Conservation (phyloP, 1,284 basidiomycete genomes). For the Cryptococcus sp. region DNA sequence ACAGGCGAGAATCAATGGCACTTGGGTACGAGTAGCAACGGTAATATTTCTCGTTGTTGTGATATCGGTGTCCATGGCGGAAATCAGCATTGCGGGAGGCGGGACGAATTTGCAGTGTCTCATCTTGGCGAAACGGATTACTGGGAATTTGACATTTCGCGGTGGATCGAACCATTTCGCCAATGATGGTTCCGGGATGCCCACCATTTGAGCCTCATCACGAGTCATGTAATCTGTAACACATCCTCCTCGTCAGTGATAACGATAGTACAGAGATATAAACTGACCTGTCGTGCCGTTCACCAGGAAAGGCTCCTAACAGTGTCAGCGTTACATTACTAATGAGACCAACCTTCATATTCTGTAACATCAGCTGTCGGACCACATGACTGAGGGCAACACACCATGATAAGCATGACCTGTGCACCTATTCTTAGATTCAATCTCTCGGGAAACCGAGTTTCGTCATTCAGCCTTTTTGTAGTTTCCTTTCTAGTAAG, state of each 20-base stretch:
- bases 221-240: constrained; percentile 2
- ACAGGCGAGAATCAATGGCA: background rate
- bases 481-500: background rate
- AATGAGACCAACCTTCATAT: background rate
- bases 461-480: background rate
- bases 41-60: background rate
- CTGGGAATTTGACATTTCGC: constrained; percentile 3
- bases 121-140: background rate
- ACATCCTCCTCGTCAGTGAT: background rate
- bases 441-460: background rate
- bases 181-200: background rate
- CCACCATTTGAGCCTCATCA: background rate
- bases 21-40: background rate
- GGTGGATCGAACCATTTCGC: background rate
- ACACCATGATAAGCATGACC: constrained; percentile 53
- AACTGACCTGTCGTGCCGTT: background rate
- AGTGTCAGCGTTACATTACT: background rate
- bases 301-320: background rate
- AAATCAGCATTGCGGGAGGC: background rate
- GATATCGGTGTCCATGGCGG: background rate
- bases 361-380: background rate
- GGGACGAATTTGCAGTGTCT: background rate
- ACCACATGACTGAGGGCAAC: background rate
- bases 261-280: background rate
- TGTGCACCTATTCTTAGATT: constrained; percentile 52